Evolutionary conservation across 441 rosid species (phyloP).

Genomic region (Raphanus hybrid): DNA sequence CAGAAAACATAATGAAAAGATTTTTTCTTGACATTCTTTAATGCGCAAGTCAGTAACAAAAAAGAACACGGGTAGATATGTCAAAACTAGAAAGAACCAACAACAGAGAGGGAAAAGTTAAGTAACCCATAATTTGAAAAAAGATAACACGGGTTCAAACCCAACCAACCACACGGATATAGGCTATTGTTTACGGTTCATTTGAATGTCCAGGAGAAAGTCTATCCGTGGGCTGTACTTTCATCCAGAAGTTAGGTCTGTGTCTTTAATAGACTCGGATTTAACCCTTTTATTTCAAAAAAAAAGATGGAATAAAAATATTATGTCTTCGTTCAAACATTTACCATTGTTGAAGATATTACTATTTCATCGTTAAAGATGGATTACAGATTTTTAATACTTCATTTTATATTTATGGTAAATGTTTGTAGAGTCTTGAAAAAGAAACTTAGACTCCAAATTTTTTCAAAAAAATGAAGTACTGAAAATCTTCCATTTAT

Average conservation of each 20-base stretch:
- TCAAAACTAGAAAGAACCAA: not conserved
- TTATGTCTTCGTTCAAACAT: not conserved
- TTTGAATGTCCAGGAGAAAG: too few relatives aligned
- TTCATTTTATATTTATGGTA: not conserved
- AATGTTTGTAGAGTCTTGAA: not conserved
- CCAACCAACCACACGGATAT: too few relatives aligned
- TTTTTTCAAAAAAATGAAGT: not conserved
- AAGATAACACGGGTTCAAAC: too few relatives aligned
- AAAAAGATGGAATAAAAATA: not conserved
- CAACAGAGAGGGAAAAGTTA: not conserved
- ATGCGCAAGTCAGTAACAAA: too few relatives aligned
- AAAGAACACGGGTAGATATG: not conserved
- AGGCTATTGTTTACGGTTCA: too few relatives aligned
- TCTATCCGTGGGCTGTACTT: too few relatives aligned
- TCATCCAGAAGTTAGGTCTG: too few relatives aligned
- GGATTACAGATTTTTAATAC: not conserved
- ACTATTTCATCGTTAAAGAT: not conserved
- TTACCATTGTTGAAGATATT: not conserved
- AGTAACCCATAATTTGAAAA: not conserved
- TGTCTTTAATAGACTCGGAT: too few relatives aligned
- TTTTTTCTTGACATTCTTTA: too few relatives aligned
- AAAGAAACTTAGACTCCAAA: not conserved
- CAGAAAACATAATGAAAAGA: too few relatives aligned
- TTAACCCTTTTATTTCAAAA: too few relatives aligned
- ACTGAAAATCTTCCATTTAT: not conserved